phyloP scores from a whole-genome alignment of 495 filamentous ascomycete species.

The Cercophora samala region DNA sequence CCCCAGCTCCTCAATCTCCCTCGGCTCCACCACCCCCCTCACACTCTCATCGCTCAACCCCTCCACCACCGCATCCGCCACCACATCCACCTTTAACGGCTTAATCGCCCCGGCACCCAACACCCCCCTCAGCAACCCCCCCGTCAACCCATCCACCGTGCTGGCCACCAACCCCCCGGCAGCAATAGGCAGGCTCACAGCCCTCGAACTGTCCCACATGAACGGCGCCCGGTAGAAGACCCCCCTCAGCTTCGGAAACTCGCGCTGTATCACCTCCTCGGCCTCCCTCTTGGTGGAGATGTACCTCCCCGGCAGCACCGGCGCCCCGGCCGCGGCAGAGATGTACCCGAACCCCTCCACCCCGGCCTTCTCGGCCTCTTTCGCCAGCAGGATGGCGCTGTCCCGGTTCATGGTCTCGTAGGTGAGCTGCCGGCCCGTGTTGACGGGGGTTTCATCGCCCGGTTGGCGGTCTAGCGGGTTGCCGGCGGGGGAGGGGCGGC shows the following conservation, averaged over 20 bases:
- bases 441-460: conserved; percentile 35
- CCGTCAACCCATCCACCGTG: conserved; percentile 67
- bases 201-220: conserved; percentile 78
- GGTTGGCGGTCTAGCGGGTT: conserved; percentile 62
- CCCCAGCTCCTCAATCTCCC: conserved; percentile 69
- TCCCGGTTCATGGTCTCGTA: conserved; percentile 99
- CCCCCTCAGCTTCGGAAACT: conserved; percentile 68
- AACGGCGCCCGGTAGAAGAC: conserved; percentile 85
- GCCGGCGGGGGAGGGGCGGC: conserved; percentile 58
- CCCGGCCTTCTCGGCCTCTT: conserved; percentile 63
- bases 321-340: conserved; percentile 80
- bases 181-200: conserved; percentile 82
- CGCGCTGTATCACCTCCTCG: conserved; percentile 68
- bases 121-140: conserved; percentile 67
- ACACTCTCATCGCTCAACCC: conserved; percentile 65
- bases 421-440: conserved; percentile 54
- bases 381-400: conserved; percentile 74
- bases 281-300: conserved; percentile 91
- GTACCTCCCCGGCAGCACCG: conserved; percentile 78
- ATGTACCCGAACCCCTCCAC: conserved; percentile 77
- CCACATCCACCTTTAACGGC: conserved; percentile 79
- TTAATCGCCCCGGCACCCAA: conserved; percentile 79
- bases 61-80: conserved; percentile 81
- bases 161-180: conserved; percentile 64
- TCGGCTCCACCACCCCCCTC: conserved; percentile 65